Base-by-base conservation (phyloP, 2,329 filamentous ascomycete species). In the Talaromyces sp. region DNA sequence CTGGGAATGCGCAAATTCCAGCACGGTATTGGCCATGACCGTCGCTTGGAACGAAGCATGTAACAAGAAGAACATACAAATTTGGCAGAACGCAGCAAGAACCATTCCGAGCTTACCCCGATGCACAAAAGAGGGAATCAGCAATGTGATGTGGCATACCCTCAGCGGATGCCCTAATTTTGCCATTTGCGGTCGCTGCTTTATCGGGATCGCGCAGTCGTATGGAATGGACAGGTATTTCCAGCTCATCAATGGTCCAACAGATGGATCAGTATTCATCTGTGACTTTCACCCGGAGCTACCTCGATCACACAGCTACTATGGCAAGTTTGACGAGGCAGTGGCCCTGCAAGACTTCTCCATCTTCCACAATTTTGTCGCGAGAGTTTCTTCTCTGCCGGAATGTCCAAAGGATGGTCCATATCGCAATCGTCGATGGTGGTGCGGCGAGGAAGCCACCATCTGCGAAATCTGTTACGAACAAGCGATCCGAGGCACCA, bases 391-490 rank as follows among this genome's bases (percentile, higher is more conserved):
- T 8, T 31, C 50, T 3, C 22, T 46, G 1, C 41, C 51, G 10
- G 13, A 17, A 3, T 58, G 56, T 54, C 56, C 56, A 6, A 58
- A 39, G 2, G 56, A 58, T 35, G 50, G 1, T 13, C 50, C 41
- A 4, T n/a, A 37, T n/a, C 21, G 15, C 17, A 54, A 54, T 33
- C 56, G 56, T 13, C 15, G n/a, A 17, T 58, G 56, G 56, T 58
- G 54, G 13, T 41, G 41, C n/a, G 51, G 56, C 9, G 51, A 35
- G 17, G 56, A 58, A 22, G 51, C 56, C 33, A 58, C 56, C 5
- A 58, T 58, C 22, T 58, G 56, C 33, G 56, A 50, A 13, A 58
- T 50, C 41, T 58, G 56, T 19, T 58, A 48, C n/a, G 56, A 58
- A 35, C 50, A 58, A 50, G 56, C 56, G 2, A 48, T 58, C 25